These are phyloP conservation scores for Cadophora malorum DNA, from an alignment of 2,329 filamentous ascomycete genomes.

Conservation along the genomic window DNA sequence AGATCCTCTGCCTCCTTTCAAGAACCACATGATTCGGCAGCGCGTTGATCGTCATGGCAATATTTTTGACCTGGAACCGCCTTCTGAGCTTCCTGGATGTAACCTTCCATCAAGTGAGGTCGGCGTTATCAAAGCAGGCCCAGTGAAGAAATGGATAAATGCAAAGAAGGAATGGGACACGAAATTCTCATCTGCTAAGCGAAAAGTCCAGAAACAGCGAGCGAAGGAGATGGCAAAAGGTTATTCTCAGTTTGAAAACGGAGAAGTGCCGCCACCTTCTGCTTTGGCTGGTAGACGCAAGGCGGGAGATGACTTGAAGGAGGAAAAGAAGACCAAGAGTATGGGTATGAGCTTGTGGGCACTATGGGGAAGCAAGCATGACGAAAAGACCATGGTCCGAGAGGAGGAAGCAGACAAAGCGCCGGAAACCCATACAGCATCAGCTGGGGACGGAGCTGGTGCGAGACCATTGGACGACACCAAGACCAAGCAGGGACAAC, in stretches of 20 bases:
- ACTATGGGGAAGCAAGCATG: constrained; percentile 87
- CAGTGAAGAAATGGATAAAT: constrained; percentile 82
- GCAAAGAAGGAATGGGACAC: constrained; percentile 76
- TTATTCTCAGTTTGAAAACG: constrained; percentile 71
- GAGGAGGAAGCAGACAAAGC: constrained; percentile 58
- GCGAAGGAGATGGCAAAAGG: constrained; percentile 75
- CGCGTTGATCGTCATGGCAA: constrained; percentile 79
- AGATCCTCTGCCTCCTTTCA: constrained; percentile 80
- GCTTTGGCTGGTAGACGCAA: constrained; percentile 77
- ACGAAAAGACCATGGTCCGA: constrained; percentile 72
- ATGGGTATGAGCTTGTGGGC: constrained; percentile 85
- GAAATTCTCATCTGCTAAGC: constrained; percentile 72
- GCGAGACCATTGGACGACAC: constrained; percentile 44
- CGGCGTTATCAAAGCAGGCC: constrained; percentile 79
- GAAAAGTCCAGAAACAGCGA: constrained; percentile 74
- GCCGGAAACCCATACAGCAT: constrained; percentile 45
- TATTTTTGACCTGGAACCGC: constrained; percentile 70
- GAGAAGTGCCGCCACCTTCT: constrained; percentile 82
- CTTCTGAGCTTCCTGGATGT: constrained; percentile 69
- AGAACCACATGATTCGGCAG: constrained; percentile 90
- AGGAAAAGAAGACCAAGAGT: constrained; percentile 66
- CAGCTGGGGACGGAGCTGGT: constrained; percentile 51
- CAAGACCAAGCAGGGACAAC: constrained; percentile 29
- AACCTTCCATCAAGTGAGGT: constrained; percentile 68
- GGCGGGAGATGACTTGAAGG: constrained; percentile 53